Base-by-base conservation (phyloP, 768 basidiomycete species). In the Neoboletus subvelutipes region DNA sequence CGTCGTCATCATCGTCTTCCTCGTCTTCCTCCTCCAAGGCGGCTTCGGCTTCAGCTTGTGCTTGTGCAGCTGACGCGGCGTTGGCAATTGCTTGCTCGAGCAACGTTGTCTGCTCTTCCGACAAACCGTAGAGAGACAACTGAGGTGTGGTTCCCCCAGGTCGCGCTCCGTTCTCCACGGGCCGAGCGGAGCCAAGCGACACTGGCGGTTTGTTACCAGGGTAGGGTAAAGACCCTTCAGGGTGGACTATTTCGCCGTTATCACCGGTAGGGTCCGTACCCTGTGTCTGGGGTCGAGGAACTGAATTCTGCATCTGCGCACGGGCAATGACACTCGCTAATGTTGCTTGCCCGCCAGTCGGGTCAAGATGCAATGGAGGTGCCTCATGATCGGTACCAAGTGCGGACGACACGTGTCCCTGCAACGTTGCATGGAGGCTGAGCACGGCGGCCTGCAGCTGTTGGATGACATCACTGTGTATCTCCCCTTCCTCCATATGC, bases 31-130 rank as follows among this genome's bases (percentile, higher is more conserved):
- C 88, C 66, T 89, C 88, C 52, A 87, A 66, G 0, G 86, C 86
- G 4, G 88, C 87, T 61, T 90, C 87, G 0, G 88, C 89, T 60
- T 90, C 88, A 0, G 88, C 88, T 63, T 88, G 87, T 20, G 87
- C 85, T 61, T 88, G 87, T 1, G 88, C 88, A 33, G 86, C 86
- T 36, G 81, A 81, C 11, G 89, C 85, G 1, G 88, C 88, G 63
- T 79, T 87, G 28, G 86, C 84, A 48, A 91, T 89, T 0, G 88
- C 88, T 58, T 84, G 80, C 66, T 90, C 87, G 17, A 91, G 74
- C 59, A 87, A 69, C 56, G 78, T 80, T 5, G 86, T 79, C 69
- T 90, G 89, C 60, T 89, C 87, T 48, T 85, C 85, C 1, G 88
- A 88, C 41, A 90, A 75, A 33, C 87, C 88, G 52, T 87, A 86